Base-by-base conservation (phyloP, 768 basidiomycete species). In the Ramaria sp. region DNA sequence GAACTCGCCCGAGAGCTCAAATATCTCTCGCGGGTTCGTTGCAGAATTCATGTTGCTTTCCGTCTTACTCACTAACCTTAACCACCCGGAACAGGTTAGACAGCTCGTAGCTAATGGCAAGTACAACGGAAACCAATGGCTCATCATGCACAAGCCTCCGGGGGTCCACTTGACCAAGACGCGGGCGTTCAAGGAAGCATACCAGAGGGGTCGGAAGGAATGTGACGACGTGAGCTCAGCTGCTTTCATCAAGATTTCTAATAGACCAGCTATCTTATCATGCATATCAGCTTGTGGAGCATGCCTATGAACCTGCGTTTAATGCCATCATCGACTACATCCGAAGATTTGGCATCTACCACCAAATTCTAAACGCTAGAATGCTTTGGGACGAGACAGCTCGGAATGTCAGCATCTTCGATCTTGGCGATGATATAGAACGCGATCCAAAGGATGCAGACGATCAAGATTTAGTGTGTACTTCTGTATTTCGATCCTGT, bases 151-250 rank as follows among this genome's bases (percentile, higher is more conserved):
- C 37, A 53, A 53, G 41, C 34, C 34, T 38, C 52, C 52, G 10
- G 52, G 52, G 11, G 37, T 39, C 17, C 52, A 39, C 34, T 39
- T 53, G n/a, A 53, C 34, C n/a, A 53, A 53, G 52, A 53, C 52
- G 6, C 24, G 22, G 19, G 52, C 52, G 11, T 53, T 53, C 52
- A 53, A 53, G 33, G 52, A 38, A n/a, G 52, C 52, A 20, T 53
- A n/a, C 24, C 24, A 53, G n/a, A 38, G 38, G 19, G 22, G 52
- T 20, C 52, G 52, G 27, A n/a, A 53, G 37, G 52, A 38, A 39
- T 53, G 52, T 27, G 52, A 53, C 22, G 52, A n/a, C 19, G 52
- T 53, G 41, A 22, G 52, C 33, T 17, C 52, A 17, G 17, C 10
- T 7, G 20, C 22, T 39, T n/a, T 10, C 37, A 27, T 33, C n/a